Conservation (phyloP, 1,284 basidiomycete species). For the Agaricales sp. region DNA sequence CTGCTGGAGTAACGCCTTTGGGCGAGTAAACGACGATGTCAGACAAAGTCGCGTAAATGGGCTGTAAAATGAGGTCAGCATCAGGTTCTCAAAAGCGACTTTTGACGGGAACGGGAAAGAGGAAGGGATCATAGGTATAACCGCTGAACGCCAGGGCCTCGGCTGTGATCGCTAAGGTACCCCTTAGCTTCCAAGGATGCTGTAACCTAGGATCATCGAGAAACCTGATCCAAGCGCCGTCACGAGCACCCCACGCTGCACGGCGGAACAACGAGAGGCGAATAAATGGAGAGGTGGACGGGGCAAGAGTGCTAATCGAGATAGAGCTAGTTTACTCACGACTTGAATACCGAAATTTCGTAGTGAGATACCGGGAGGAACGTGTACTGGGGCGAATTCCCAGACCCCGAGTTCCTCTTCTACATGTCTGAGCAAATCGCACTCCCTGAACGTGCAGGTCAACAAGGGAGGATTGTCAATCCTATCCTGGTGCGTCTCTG, state of each 20-base stretch:
- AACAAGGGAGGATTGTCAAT: conserved; percentile 1
- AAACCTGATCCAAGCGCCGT: neutral
- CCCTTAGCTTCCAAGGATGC: neutral
- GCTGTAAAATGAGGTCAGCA: conserved; percentile 19
- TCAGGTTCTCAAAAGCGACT: neutral
- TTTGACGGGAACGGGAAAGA: neutral
- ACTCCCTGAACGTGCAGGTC: conserved; percentile 6
- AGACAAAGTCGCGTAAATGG: conserved; percentile 80
- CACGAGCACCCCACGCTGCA: neutral
- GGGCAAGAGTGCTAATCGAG: conserved; percentile 10
- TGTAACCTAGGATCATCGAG: neutral
- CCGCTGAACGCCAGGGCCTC: neutral
- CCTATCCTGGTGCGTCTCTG: neutral
- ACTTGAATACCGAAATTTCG: conserved; percentile 79
- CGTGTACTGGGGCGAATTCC: conserved; percentile 54
- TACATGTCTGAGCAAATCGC: conserved; percentile 9
- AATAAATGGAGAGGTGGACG: conserved; percentile 6
- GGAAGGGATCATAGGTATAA: neutral
- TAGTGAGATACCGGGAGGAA: conserved; percentile 67
- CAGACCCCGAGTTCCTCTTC: conserved; percentile 27
- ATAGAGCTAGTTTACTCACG: conserved; percentile 34
- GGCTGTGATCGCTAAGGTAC: neutral
- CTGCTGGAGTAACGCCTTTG: conserved; percentile 41
- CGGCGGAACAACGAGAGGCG: conserved; percentile 4
- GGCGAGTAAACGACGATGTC: conserved; percentile 85